Percentiles rank a stretch among this genome's conserved stretches.
Conservation (phyloP, 75 land plant species). For the Selaginella tamariscina region DNA sequence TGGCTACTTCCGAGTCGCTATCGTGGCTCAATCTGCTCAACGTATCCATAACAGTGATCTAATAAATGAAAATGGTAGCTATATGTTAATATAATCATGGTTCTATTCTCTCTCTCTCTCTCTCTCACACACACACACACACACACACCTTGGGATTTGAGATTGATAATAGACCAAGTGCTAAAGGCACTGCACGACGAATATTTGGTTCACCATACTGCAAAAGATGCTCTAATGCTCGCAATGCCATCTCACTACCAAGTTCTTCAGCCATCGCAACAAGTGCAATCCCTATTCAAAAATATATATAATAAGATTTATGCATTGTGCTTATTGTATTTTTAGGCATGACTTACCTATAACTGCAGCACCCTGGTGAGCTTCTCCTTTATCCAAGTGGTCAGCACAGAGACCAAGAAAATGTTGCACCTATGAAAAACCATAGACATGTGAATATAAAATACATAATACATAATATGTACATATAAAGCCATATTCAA, state of each 20-base stretch:
- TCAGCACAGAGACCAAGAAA: constrained; percentile 81
- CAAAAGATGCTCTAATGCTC: constrained; percentile 87
- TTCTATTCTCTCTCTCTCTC: background rate
- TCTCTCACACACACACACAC: background rate
- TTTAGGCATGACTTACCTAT: too few species aligned
- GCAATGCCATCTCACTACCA: constrained; percentile 87
- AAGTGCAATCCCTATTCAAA: constrained; percentile 84
- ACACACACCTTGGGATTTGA: constrained; percentile 88
- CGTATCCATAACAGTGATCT: constrained; percentile 98
- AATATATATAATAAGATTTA: too few species aligned
- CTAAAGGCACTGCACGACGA: constrained; percentile 81
- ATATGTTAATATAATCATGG: background rate
- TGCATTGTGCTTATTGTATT: too few species aligned
- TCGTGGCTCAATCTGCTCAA: constrained; percentile 93
- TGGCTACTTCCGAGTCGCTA: constrained; percentile 82
- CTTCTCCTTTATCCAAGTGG: constrained; percentile 86
- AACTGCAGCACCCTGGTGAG: constrained; percentile 89
- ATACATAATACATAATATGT: background rate
- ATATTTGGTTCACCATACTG: constrained; percentile 98
- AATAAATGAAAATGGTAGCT: background rate
- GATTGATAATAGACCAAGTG: constrained; percentile 84
- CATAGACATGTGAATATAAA: background rate
- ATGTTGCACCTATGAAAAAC: constrained; percentile 55
- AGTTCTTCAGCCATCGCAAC: constrained; percentile 97
- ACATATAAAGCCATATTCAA: background rate